Percentiles rank a stretch among this genome's conserved stretches.
Evolutionary conservation across 2,329 filamentous ascomycete species (phyloP).

Genomic region (Trichoderma afroharzianum): DNA sequence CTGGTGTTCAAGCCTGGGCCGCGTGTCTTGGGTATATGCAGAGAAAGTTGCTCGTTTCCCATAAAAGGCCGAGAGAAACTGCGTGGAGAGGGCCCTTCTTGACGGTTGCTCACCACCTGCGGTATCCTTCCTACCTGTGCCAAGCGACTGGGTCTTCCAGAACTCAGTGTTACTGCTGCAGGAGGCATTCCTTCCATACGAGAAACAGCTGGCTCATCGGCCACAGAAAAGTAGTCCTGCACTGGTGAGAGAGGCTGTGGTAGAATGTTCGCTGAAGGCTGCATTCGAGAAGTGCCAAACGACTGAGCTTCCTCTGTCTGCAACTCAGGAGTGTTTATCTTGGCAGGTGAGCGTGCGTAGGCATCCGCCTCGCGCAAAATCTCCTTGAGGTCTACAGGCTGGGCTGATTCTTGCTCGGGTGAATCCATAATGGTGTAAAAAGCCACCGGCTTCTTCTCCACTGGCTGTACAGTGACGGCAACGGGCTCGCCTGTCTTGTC

Average conservation of each 20-base stretch:
- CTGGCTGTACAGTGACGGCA: conserved; percentile 46
- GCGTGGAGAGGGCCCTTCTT: conserved; percentile 64
- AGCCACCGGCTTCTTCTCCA: conserved; percentile 50
- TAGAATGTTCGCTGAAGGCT: background rate
- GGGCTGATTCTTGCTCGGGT: conserved; percentile 51
- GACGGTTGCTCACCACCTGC: conserved; percentile 67
- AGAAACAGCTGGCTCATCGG: background rate
- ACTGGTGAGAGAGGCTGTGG: background rate
- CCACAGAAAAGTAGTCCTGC: background rate
- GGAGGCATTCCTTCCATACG: background rate
- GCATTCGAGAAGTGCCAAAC: background rate
- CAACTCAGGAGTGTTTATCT: background rate
- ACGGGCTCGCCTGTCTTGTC: conserved; percentile 37
- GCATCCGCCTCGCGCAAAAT: conserved; percentile 50
- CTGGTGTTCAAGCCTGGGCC: conserved; percentile 43
- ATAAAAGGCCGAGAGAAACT: conserved; percentile 85
- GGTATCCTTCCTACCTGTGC: conserved; percentile 84
- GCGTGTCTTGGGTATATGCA: conserved; percentile 26
- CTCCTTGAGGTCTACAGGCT: conserved; percentile 38
- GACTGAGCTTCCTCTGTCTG: background rate
- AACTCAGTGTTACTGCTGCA: conserved; percentile 3
- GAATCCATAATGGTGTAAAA: conserved; percentile 62
- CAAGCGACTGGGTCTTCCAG: conserved; percentile 53
- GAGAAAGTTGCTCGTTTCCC: conserved; percentile 42
- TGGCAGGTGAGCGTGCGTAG: conserved; percentile 26